Base-by-base conservation (phyloP, 305 asterid genomes). In the Fraxinus sp. region DNA sequence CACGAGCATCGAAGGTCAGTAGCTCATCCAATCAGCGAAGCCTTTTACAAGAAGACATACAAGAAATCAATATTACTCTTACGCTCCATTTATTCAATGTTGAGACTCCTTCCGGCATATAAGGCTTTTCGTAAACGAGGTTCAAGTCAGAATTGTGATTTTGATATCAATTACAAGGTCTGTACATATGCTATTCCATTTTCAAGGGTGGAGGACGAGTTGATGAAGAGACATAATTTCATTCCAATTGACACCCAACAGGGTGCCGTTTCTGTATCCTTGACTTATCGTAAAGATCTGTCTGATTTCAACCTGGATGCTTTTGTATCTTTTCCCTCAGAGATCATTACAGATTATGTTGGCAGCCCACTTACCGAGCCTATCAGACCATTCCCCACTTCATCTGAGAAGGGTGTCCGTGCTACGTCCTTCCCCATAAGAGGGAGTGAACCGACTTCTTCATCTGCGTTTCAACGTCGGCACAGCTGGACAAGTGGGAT, bases 331-430 rank as follows among this genome's bases (percentile, higher is more conserved):
- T 93, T 91, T 77, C 99, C 98, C 36, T 89, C 97, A 3, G 95
- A 92, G 90, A 96, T 96, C 74, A 96, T 96, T 79, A 64, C 92
- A 30, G 97, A 96, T 86, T 96, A 96, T 86, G 98, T 96, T 32
- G 98, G 99, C 46, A 96, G 98, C 87, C 99, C 98, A 77, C 95
- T 93, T 66, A 86, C 98, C 22, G 98, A 93, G 68, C 98, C 98
- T 62, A 84, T 94, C 89, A 91, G 98, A 90, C 84, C 93, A 81
- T 94, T 96, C 83, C 95, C 97, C 9, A 84, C 91, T 37, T 88
- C 92, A 4, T 84, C 87, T 35, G 93, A 86, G 6, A 91, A 83
- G 86, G 87, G 88, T 36, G 83, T 64, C 41, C 85, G 74, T 76
- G 87, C 90, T 8, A 87, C 91, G 13, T 92, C 99, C 28, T 85